Evolutionary conservation across 441 rosid genomes (phyloP), one percentile per base, ranked within the genome.

Genomic region (Arabidopsis hybrid): DNA sequence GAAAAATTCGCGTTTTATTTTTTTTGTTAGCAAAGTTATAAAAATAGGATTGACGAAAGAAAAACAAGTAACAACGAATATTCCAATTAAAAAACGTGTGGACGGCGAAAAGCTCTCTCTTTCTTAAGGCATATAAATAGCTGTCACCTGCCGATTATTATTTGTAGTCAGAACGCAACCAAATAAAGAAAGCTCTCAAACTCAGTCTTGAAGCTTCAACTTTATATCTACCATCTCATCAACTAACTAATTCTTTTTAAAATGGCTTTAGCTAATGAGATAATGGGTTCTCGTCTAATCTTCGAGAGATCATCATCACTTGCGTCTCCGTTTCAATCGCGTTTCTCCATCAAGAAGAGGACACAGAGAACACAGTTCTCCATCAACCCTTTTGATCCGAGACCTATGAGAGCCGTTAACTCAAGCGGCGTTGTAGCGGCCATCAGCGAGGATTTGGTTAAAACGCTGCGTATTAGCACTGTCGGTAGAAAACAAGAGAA

Each of bases 361-460:
- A 47, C 69, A 18, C 83, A 69, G 18, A 66, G 51, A 65, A 82
- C 75, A 31, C 73, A 59, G 58, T 69, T 84, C 64, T 67, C 67
- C 53, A 57, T 74, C 55, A 67, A 63, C 39, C 89, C 87, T 43
- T 83, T 66, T 77, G 70, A 60, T 39, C 34, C 69, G 35, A 72
- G 59, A 52, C 78, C 71, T 9, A 52, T 67, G 49, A 81, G 81
- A 7, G 13, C 63, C 39, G 47, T 69, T n/a, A 80, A 67, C 39
- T 68, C 83, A 14, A 81, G 78, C 50, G 55, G 65, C 16, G 45
- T 49, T 34, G 68, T 67, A 42, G 91, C 93, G 4, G 97, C 95
- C 1, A 73, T 90, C 2, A 91, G 97, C 50, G 96, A 89, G 74
- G 93, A 92, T 78, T 80, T 92, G 83, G 67, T 85, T 6, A 89